phyloP scores from a whole-genome alignment of 2,329 filamentous ascomycete species.

The Ramularia collo-cygni region DNA sequence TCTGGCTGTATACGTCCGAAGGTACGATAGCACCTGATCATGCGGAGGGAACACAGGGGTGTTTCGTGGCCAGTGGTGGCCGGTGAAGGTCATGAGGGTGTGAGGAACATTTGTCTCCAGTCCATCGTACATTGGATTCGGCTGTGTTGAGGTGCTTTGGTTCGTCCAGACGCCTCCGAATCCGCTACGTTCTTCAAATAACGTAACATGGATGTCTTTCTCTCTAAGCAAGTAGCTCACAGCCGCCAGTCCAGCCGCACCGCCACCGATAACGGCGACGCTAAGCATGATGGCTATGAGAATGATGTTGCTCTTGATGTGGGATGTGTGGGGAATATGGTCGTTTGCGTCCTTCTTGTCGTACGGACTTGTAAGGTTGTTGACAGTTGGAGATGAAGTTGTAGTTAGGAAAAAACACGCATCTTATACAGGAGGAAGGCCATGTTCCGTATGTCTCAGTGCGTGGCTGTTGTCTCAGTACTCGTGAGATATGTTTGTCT shows the following conservation, averaged over 20 bases:
- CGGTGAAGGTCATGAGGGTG: constrained; percentile 14
- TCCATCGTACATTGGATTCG: constrained; percentile 9
- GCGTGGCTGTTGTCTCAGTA: too few species aligned
- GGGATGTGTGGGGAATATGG: too few species aligned
- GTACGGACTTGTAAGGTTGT: too few species aligned
- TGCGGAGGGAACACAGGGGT: constrained; percentile 7
- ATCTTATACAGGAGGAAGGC: too few species aligned
- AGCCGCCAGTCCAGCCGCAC: constrained; percentile 10
- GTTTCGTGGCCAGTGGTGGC: constrained; percentile 3
- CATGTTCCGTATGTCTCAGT: too few species aligned
- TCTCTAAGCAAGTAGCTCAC: constrained; percentile 11
- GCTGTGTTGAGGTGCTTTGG: background rate
- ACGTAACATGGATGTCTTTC: constrained; percentile 3
- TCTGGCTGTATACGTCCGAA: constrained; percentile 1
- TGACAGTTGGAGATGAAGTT: too few species aligned
- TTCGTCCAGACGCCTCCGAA: constrained; percentile 11
- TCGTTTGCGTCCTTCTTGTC: too few species aligned
- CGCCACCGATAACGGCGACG: constrained; percentile 12
- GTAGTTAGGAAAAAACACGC: too few species aligned
- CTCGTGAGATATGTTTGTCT: too few species aligned
- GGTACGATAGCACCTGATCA: constrained; percentile 4
- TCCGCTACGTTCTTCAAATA: constrained; percentile 8
- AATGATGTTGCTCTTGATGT: too few species aligned
- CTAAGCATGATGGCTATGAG: background rate
- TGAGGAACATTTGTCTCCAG: constrained; percentile 13